Evolutionary conservation across 164 flowering plant species (phyloP), one percentile per base, ranked within the genome.

Genomic region (Protea cynaroides): DNA sequence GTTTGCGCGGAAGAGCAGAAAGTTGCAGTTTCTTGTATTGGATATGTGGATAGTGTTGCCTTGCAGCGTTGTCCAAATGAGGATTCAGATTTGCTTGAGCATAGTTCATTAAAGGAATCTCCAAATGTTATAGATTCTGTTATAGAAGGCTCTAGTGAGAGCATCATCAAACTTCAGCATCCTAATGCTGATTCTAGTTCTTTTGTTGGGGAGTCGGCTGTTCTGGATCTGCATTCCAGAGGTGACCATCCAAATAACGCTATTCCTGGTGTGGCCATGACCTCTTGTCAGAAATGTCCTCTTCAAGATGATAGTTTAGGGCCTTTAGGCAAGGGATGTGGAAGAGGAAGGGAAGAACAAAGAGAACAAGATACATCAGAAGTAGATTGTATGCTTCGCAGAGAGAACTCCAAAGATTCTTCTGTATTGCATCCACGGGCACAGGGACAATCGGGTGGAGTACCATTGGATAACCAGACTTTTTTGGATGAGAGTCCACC

Each of bases 391-490:
- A 44, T 54, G 34, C 34, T 44, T n/a, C 6, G 43, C 40, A 47
- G 66, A 23, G 57, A 52, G 50, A 63, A 47, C 22, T 22, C 61
- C 54, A 55, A 67, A 51, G 61, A 59, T 64, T 23, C 64, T 58
- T 47, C 17, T 51, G 56, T 19, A 17, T 47, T 58, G 49, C 36
- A 36, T 23, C 53, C 59, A 23, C 56, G 50, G 19, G 47, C 7
- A 6, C 61, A 47, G 53, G 71, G 60, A 21, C 29, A 25, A 22
- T 18, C 36, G 25, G 36, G 8, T 25, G 9, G 24, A 17, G 50
- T 49, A 51, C 46, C 78, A 59, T 59, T 70, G 52, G 65, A 65
- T 14, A 56, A 62, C 58, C 60, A 66, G 43, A 25, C 65, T 70
- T 52, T 58, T 24, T 47, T 44, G 22, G 68, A 69, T 71, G 36